Evolutionary conservation across 2,329 filamentous ascomycete genomes (phyloP).

Genomic region (Ophiocordyceps camponoti-floridani): DNA sequence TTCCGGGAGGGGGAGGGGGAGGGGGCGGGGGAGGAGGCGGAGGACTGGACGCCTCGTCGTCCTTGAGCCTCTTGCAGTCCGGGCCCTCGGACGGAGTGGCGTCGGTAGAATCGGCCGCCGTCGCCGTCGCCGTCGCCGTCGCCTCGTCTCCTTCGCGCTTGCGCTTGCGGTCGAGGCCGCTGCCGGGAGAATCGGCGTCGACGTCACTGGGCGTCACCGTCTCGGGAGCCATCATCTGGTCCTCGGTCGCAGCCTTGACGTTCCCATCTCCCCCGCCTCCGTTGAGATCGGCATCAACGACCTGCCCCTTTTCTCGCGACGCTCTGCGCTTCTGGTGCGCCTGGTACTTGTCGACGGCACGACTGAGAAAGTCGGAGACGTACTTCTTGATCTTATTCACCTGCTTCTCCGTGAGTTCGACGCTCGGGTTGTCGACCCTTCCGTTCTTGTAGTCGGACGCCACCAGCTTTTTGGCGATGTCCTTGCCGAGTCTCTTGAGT

Average conservation of each 20-base stretch:
- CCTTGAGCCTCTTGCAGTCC: slow-evolving; percentile 32
- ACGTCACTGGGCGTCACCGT: slow-evolving; percentile 15
- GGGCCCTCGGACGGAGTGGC: slow-evolving; percentile 37
- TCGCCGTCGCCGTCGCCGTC: slow-evolving; percentile 1
- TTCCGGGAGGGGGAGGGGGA: slow-evolving; percentile 26
- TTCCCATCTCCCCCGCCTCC: not conserved
- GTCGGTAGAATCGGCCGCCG: slow-evolving; percentile 18
- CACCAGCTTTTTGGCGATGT: slow-evolving; percentile 75
- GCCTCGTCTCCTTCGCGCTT: slow-evolving; percentile 30
- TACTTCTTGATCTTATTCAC: slow-evolving; percentile 68
- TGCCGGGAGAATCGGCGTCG: slow-evolving; percentile 24
- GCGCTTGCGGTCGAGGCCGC: slow-evolving; percentile 38
- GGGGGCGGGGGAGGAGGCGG: slow-evolving; percentile 30
- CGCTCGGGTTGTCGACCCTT: slow-evolving; percentile 65
- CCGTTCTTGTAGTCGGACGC: slow-evolving; percentile 81
- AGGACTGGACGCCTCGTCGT: slow-evolving; percentile 24
- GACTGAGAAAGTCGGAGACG: slow-evolving; percentile 74
- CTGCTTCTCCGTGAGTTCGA: slow-evolving; percentile 54
- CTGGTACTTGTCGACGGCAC: slow-evolving; percentile 59
- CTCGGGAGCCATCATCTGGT: slow-evolving; percentile 10
- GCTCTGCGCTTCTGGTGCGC: slow-evolving; percentile 44
- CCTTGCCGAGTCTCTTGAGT: slow-evolving; percentile 42
- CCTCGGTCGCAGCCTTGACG: slow-evolving; percentile 15
- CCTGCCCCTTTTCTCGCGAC: slow-evolving; percentile 1
- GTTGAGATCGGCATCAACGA: not conserved